These are phyloP conservation scores for Posidonia australis DNA, from an alignment of 106 monocot genomes.

Conservation along the genomic window DNA sequence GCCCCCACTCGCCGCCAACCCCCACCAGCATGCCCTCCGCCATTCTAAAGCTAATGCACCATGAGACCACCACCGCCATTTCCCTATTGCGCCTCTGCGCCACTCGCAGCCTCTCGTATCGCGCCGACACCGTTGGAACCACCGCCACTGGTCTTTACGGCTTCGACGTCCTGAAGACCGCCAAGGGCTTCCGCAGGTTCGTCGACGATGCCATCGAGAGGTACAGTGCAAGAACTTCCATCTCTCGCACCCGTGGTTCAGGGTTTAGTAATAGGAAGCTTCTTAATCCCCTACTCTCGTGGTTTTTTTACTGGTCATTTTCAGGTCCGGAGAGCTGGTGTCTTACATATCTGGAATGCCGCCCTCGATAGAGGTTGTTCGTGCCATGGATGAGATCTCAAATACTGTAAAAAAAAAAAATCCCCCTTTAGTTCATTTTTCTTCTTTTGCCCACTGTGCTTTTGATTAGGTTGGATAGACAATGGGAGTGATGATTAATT, in stretches of 20 bases:
- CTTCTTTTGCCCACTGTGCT: too few relatives aligned
- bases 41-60: background rate
- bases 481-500: background rate
- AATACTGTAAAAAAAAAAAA: slow-evolving; percentile 38
- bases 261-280: background rate
- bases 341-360: slow-evolving; percentile 46
- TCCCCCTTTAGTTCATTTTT: background rate
- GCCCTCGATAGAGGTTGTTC: slow-evolving; percentile 54
- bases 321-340: slow-evolving; percentile 62
- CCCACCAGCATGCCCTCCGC: background rate
- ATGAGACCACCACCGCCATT: background rate
- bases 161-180: slow-evolving; percentile 48
- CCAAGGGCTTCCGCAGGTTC: slow-evolving; percentile 83
- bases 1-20: background rate
- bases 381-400: slow-evolving; percentile 85
- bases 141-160: slow-evolving; percentile 70
- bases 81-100: slow-evolving; percentile 6
- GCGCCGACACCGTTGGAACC: background rate
- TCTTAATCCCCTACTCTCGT: background rate
- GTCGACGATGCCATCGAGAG: slow-evolving; percentile 89
- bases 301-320: background rate
- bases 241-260: too few relatives aligned
- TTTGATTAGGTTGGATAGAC: background rate
- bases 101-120: background rate
- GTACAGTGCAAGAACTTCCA: slow-evolving; percentile 13